Evolutionary conservation across 225 moss, liverwort and hornwort species (phyloP), one percentile per base, ranked within the genome.

Genomic region (Marchantia paleacea): DNA sequence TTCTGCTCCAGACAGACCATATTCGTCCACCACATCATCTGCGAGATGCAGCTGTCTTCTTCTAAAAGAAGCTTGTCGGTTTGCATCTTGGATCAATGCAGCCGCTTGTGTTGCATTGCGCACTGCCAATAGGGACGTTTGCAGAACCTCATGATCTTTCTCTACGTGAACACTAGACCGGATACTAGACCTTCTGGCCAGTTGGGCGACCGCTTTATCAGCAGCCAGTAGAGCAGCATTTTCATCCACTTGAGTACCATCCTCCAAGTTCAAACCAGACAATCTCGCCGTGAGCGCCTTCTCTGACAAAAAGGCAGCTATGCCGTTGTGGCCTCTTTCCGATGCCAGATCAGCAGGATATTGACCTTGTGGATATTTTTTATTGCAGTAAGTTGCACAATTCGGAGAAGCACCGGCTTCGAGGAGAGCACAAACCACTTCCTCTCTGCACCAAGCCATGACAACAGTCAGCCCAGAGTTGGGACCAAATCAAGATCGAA

Each of bases 221-320:
- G 83, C 85, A 28, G 83, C 88, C 69, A 75, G 30, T n/a, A 78
- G 52, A 11, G 88, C 88, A 12, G 85, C 29, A 83, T 71, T 81
- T 64, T 81, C 84, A 22, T 88, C 85, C 26, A 83, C 26, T 9
- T 73, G 22, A 16, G 29, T 78, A 0, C 62, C 66, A 14, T 81
- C 83, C 22, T 79, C 70, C 55, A 88, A 22, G 9, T 87, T 94
- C 86, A 99, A 87, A 4, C 86, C 76, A 10, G 90, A 85, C 75
- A 99, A 86, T 58, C 95, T 88, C 20, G 81, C 84, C 7, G 91
- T 89, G 22, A 99, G 87, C 65, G 90, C 89, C 75, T 83, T 89
- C 86, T 95, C 91, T 8, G 95, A 95, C 84, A 97, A 73, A 83
- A 90, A 97, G 52, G 86, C 97, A 66, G 92, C 95, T 78, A 97